Conservation (phyloP, 805 yeast genomes). For the Yarrowia hollandica region DNA sequence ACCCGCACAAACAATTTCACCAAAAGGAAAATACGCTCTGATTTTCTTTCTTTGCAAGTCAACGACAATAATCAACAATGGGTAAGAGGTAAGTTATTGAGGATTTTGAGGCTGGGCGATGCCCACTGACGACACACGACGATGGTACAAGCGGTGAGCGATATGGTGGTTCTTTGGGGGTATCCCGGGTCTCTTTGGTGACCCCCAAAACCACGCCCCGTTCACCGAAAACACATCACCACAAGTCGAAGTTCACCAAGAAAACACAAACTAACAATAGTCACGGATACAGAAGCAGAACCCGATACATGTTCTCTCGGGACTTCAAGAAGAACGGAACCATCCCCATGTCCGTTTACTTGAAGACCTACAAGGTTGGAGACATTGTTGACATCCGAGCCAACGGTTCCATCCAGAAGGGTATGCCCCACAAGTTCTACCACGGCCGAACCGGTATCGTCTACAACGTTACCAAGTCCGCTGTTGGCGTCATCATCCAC, state of each 20-base stretch:
- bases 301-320: slow-evolving; percentile 99
- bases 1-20: slow-evolving; percentile 24
- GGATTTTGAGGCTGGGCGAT: neutral
- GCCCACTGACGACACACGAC: no score
- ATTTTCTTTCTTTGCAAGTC: slow-evolving; percentile 28
- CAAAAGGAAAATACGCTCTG: slow-evolving; percentile 29
- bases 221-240: no score
- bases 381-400: slow-evolving; percentile 99
- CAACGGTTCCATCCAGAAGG: slow-evolving; percentile 98
- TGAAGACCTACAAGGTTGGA: slow-evolving; percentile 97
- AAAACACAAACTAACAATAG: neutral
- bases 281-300: slow-evolving; percentile 97
- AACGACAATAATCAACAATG: slow-evolving; percentile 34
- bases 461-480: slow-evolving; percentile 97
- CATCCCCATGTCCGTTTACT: slow-evolving; percentile 91
- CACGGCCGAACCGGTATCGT: slow-evolving; percentile 99
- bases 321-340: slow-evolving; percentile 98
- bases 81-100: slow-evolving; percentile 36
- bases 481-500: slow-evolving; percentile 98
- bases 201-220: no score
- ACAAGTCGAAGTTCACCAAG: neutral
- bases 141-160: no score
- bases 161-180: no score
- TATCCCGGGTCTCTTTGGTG: no score
- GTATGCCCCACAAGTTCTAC: slow-evolving; percentile 99